Percentiles rank a stretch among this genome's conserved stretches.
phyloP scores from a whole-genome alignment of 208 protist species.

The Trypanosoma theileri region DNA sequence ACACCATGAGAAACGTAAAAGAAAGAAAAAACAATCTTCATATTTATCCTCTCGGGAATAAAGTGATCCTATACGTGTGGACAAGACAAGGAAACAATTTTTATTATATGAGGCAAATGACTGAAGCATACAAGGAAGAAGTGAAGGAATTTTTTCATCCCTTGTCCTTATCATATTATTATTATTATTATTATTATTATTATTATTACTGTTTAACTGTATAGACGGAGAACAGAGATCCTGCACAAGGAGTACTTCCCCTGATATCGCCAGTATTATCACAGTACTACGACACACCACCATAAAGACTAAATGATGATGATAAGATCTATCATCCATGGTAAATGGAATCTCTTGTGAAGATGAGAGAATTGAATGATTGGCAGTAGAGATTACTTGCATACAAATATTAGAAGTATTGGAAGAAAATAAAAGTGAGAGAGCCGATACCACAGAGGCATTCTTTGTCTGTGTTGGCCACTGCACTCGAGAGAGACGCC shows the following conservation, averaged over 20 bases:
- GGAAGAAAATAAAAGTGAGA: slow-evolving; percentile 21
- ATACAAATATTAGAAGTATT: slow-evolving; percentile 18
- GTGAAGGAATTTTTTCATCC: background rate
- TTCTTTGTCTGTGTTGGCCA: slow-evolving; percentile 7
- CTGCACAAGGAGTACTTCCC: slow-evolving; percentile 7
- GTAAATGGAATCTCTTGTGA: background rate
- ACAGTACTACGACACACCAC: slow-evolving; percentile 18
- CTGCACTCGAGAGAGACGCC: background rate
- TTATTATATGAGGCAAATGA: slow-evolving; percentile 4
- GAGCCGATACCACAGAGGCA: background rate
- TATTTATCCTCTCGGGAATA: background rate
- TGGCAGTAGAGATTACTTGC: background rate
- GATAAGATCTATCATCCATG: background rate
- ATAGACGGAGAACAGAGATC: slow-evolving; percentile 7
- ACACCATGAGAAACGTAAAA: slow-evolving; percentile 13
- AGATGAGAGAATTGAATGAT: too few species aligned
- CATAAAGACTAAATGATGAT: slow-evolving; percentile 1
- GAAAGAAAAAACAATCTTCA: slow-evolving; percentile 16
- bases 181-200: background rate
- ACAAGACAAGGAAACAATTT: slow-evolving; percentile 19
- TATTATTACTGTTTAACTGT: background rate
- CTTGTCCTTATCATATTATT: background rate
- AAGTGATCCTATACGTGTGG: background rate
- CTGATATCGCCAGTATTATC: slow-evolving; percentile 7
- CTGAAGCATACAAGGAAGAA: slow-evolving; percentile 14